Evolutionary conservation across 139 green algal species (phyloP).

Genomic region (Picochlorum sp.): DNA sequence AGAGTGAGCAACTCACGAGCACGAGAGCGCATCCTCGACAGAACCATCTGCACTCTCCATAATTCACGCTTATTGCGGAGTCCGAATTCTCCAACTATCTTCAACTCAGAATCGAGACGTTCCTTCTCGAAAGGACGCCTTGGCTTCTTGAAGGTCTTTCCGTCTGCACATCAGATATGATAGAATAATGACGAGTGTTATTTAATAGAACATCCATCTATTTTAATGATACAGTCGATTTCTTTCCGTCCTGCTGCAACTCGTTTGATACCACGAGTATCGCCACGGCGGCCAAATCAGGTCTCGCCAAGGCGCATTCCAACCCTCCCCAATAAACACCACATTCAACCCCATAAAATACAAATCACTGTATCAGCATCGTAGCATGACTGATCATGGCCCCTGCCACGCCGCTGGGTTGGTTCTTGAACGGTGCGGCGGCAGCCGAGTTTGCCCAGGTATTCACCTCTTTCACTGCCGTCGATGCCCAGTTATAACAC

Average conservation of each 20-base stretch:
- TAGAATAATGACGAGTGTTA: neutral
- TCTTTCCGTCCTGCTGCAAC: neutral
- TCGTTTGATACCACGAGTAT: too few species aligned
- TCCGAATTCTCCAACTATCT: conserved; percentile 98
- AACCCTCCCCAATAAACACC: too few species aligned
- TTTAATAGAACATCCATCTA: neutral
- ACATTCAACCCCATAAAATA: too few species aligned
- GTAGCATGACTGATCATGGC: too few species aligned
- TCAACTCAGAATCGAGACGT: conserved; percentile 96
- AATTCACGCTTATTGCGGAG: conserved; percentile 99
- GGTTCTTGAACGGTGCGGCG: too few species aligned
- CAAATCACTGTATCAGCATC: too few species aligned
- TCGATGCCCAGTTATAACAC: too few species aligned
- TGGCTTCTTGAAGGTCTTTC: conserved; percentile 99
- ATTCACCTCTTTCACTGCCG: too few species aligned
- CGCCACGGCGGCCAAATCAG: too few species aligned
- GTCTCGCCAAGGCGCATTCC: too few species aligned
- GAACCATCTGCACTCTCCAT: conserved; percentile 91
- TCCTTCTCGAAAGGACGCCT: conserved; percentile 99
- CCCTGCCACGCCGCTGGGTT: too few species aligned
- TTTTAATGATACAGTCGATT: neutral
- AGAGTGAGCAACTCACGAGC: conserved; percentile 92
- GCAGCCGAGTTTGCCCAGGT: too few species aligned
- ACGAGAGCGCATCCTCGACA: conserved; percentile 80
- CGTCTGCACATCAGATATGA: conserved; percentile 48